Evolutionary conservation across 2,329 filamentous ascomycete genomes (phyloP).

Genomic region (Hymenoscyphus albidus): DNA sequence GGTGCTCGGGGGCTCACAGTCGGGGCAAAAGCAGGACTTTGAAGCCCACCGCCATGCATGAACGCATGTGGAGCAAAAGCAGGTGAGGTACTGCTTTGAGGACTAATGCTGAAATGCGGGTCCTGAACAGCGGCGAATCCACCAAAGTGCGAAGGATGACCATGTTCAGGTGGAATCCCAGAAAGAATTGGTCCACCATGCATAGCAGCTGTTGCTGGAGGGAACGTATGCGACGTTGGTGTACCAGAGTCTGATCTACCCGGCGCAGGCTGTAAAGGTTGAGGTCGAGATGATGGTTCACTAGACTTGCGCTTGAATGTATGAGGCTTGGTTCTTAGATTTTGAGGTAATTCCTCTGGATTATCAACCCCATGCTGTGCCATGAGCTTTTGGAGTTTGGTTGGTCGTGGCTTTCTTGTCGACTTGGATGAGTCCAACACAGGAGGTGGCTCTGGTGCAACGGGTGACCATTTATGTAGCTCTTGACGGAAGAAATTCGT

Average conservation of each 20-base stretch:
- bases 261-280: slow-evolving; percentile 32
- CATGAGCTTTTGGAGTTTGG: slow-evolving; percentile 94
- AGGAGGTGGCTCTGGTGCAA: slow-evolving; percentile 80
- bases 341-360: slow-evolving; percentile 82
- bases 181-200: slow-evolving; percentile 29
- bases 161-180: slow-evolving; percentile 26
- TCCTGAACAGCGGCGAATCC: slow-evolving; percentile 24
- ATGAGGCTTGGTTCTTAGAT: slow-evolving; percentile 39
- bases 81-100: slow-evolving; percentile 24
- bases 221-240: slow-evolving; percentile 29
- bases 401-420: slow-evolving; percentile 91
- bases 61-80: slow-evolving; percentile 34
- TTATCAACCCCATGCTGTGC: slow-evolving; percentile 83
- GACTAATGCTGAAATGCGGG: slow-evolving; percentile 28
- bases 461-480: slow-evolving; percentile 89
- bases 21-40: slow-evolving; percentile 24
- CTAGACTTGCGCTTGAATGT: slow-evolving; percentile 34
- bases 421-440: slow-evolving; percentile 84
- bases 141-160: slow-evolving; percentile 28
- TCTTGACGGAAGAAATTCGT: slow-evolving; percentile 98
- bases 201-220: slow-evolving; percentile 20
- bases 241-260: slow-evolving; percentile 33
- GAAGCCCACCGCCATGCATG: slow-evolving; percentile 25
- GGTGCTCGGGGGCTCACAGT: slow-evolving; percentile 19
- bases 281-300: slow-evolving; percentile 31